These are phyloP conservation scores for Fermentozyma sake DNA, from an alignment of 1,139 yeast species.

Conservation along the genomic window DNA sequence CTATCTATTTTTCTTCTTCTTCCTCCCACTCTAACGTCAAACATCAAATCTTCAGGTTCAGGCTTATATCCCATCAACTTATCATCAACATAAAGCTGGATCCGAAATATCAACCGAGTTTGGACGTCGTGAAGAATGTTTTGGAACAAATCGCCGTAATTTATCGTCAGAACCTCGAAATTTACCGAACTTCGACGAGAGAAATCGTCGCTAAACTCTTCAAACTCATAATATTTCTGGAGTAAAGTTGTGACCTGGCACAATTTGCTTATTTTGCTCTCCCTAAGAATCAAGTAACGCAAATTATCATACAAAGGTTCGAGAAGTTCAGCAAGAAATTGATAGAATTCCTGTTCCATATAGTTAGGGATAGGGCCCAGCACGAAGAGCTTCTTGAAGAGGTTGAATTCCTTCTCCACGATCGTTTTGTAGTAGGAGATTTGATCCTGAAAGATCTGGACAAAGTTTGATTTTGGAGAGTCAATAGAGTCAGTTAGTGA, in stretches of 20 bases:
- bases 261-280: constrained; percentile 57
- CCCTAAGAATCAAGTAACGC: constrained; percentile 64
- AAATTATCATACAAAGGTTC: constrained; percentile 76
- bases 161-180: constrained; percentile 18
- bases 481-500: too few relatives aligned
- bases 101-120: constrained; percentile 71
- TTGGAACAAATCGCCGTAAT: constrained; percentile 57
- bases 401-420: constrained; percentile 54
- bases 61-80: constrained; percentile 67
- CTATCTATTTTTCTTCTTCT: constrained; percentile 3
- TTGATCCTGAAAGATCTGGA: constrained; percentile 55
- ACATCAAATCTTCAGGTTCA: constrained; percentile 58
- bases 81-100: constrained; percentile 67
- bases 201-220: constrained; percentile 28
- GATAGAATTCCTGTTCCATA: constrained; percentile 33
- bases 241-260: constrained; percentile 75
- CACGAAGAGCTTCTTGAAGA: constrained; percentile 53
- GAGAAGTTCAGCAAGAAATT: constrained; percentile 57
- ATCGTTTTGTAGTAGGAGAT: constrained; percentile 55
- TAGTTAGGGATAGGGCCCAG: constrained; percentile 11
- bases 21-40: constrained; percentile 19
- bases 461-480: too few relatives aligned
- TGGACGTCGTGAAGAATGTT: constrained; percentile 78
- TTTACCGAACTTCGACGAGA: constrained; percentile 1
- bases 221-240: constrained; percentile 64